phyloP scores from a whole-genome alignment of 2,329 filamentous ascomycete species.

The Fusarium goolgardi region DNA sequence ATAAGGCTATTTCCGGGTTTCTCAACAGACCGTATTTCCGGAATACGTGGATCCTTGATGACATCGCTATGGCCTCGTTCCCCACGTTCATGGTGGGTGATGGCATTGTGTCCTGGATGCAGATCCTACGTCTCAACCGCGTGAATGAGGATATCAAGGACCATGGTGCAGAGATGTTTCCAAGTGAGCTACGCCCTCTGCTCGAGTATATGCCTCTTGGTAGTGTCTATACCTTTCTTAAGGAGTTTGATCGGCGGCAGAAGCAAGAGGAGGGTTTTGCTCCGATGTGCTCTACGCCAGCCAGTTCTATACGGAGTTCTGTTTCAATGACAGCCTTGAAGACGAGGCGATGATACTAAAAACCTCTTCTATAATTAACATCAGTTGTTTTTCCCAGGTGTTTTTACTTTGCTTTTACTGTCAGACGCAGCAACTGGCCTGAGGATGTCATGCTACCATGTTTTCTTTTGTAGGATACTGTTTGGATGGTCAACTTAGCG shows the following conservation, averaged over 20 bases:
- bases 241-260: constrained; percentile 40
- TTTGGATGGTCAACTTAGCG: not conserved
- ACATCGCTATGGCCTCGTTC: constrained; percentile 40
- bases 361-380: not conserved
- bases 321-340: constrained; percentile 31
- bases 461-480: not conserved
- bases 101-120: constrained; percentile 44
- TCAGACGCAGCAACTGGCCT: too few species aligned
- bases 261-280: constrained; percentile 20
- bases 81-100: constrained; percentile 41
- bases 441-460: not conserved
- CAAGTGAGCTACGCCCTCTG: constrained; percentile 30
- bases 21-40: constrained; percentile 42
- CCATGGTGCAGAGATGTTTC: constrained; percentile 41
- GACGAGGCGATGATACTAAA: not conserved
- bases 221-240: constrained; percentile 40
- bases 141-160: constrained; percentile 44
- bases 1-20: constrained; percentile 38
- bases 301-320: constrained; percentile 41
- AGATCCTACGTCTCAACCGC: constrained; percentile 41
- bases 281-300: constrained; percentile 2
- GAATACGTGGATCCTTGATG: constrained; percentile 43
- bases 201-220: constrained; percentile 42
- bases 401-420: not conserved
- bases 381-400: not conserved